Conservation (phyloP, 2,329 filamentous ascomycete species). For the Alternaria panax region DNA sequence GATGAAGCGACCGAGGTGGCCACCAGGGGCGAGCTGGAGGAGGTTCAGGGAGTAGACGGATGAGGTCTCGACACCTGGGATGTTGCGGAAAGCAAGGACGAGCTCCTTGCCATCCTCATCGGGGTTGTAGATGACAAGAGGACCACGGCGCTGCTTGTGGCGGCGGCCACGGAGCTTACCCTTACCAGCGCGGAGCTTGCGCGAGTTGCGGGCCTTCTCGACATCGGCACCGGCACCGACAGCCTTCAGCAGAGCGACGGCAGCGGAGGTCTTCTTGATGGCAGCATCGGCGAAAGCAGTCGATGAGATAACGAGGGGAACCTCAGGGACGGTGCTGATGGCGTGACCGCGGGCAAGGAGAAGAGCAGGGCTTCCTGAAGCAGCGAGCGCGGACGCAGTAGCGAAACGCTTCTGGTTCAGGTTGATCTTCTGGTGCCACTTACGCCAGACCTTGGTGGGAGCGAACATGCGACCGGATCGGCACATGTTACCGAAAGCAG, state of each 20-base stretch:
- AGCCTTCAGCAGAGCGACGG: slow-evolving; percentile 85
- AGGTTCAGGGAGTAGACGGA: slow-evolving; percentile 96
- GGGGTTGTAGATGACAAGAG: slow-evolving; percentile 96
- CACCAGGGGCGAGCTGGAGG: slow-evolving; percentile 98
- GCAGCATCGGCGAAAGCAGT: slow-evolving; percentile 81
- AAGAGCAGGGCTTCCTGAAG: slow-evolving; percentile 92
- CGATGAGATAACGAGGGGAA: slow-evolving; percentile 95
- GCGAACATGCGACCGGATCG: slow-evolving; percentile 99
- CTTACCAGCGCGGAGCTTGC: slow-evolving; percentile 98
- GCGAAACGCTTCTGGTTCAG: slow-evolving; percentile 99
- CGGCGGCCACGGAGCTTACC: slow-evolving; percentile 97
- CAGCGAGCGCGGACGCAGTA: slow-evolving; percentile 95
- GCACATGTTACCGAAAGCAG: slow-evolving; percentile 99
- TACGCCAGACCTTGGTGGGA: slow-evolving; percentile 99
- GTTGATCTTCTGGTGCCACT: slow-evolving; percentile 99
- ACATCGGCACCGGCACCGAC: slow-evolving; percentile 90
- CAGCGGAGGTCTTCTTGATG: slow-evolving; percentile 86
- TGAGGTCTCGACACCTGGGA: slow-evolving; percentile 96
- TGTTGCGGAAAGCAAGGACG: slow-evolving; percentile 95
- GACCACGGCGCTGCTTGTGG: slow-evolving; percentile 96
- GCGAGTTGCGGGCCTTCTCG: slow-evolving; percentile 94
- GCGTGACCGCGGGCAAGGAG: slow-evolving; percentile 97
- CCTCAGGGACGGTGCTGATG: slow-evolving; percentile 89
- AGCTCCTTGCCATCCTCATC: slow-evolving; percentile 95
- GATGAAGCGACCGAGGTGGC: slow-evolving; percentile 98